phyloP scores from a whole-genome alignment of 805 yeast species.

The Lachancea waltii region DNA sequence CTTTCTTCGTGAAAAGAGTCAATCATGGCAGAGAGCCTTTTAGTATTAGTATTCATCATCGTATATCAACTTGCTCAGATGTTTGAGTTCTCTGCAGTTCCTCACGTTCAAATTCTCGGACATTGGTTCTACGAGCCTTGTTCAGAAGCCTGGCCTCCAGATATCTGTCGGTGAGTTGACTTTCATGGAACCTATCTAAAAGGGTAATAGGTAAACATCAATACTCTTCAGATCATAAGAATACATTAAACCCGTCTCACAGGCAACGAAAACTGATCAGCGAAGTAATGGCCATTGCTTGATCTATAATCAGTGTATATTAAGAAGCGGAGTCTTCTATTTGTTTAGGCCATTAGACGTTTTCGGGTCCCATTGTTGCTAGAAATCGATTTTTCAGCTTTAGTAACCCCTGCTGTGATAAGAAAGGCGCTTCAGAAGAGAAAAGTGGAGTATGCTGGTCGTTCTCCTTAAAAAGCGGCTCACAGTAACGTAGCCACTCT shows the following conservation, averaged over 20 bases:
- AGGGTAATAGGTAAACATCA: constrained; percentile 6
- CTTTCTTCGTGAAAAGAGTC: constrained; percentile 18
- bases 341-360: neutral
- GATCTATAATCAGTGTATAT: neutral
- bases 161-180: too few species aligned
- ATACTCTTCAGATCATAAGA: neutral
- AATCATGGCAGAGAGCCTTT: constrained; percentile 27
- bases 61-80: neutral
- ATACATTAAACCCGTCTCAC: neutral
- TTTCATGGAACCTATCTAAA: too few species aligned
- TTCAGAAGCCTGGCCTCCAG: too few species aligned
- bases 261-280: too few species aligned
- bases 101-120: neutral
- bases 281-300: neutral
- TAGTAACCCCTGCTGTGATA: constrained; percentile 12
- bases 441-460: constrained; percentile 9
- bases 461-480: constrained; percentile 8
- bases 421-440: constrained; percentile 11
- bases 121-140: constrained; percentile 2
- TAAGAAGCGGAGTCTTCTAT: too few species aligned
- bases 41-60: constrained; percentile 16
- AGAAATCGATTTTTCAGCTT: constrained; percentile 6
- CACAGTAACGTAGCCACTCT: constrained; percentile 14
- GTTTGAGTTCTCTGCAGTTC: neutral
- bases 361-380: constrained; percentile 1